Conservation (phyloP, 2,329 filamentous ascomycete species). For the Cyphellophora europaea region DNA sequence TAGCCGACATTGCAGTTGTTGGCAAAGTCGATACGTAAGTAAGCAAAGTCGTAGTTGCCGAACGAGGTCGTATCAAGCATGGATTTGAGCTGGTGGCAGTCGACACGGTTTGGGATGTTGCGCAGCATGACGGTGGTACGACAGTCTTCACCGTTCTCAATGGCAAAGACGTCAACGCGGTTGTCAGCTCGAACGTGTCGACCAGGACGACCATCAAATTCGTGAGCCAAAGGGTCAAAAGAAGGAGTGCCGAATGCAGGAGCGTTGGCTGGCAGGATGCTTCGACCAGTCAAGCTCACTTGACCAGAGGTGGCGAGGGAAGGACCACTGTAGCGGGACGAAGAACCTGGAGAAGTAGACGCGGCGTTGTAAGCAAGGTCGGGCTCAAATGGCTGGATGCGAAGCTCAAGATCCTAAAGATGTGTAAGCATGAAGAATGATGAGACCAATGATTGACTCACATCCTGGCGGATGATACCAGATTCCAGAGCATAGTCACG, state of each 20-base stretch:
- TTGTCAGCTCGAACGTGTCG: too few relatives aligned
- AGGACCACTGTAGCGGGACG: too few relatives aligned
- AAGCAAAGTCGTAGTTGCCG: slow-evolving; percentile 90
- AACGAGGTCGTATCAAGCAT: slow-evolving; percentile 70
- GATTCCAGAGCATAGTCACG: too few relatives aligned
- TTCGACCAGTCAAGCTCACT: too few relatives aligned
- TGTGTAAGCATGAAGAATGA: background rate
- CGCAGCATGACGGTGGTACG: slow-evolving; percentile 84
- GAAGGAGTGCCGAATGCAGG: too few relatives aligned
- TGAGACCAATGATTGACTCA: too few relatives aligned
- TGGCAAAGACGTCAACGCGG: slow-evolving; percentile 31
- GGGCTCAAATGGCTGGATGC: background rate
- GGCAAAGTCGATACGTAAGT: slow-evolving; percentile 80
- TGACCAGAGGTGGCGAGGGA: too few relatives aligned
- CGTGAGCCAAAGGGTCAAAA: too few relatives aligned
- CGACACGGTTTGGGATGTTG: slow-evolving; percentile 87
- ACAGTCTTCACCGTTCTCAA: slow-evolving; percentile 56
- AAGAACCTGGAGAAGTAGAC: too few relatives aligned
- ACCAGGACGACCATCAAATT: too few relatives aligned
- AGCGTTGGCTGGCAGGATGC: too few relatives aligned
- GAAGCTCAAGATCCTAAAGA: background rate
- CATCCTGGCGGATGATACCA: too few relatives aligned
- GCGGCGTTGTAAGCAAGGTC: slow-evolving; percentile 1
- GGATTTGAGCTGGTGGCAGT: slow-evolving; percentile 62
- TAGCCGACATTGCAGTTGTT: slow-evolving; percentile 90